Percentiles rank a stretch among this genome's conserved stretches.
phyloP scores from a whole-genome alignment of 176 grass and related monocot species.

The Oryza meyeriana region DNA sequence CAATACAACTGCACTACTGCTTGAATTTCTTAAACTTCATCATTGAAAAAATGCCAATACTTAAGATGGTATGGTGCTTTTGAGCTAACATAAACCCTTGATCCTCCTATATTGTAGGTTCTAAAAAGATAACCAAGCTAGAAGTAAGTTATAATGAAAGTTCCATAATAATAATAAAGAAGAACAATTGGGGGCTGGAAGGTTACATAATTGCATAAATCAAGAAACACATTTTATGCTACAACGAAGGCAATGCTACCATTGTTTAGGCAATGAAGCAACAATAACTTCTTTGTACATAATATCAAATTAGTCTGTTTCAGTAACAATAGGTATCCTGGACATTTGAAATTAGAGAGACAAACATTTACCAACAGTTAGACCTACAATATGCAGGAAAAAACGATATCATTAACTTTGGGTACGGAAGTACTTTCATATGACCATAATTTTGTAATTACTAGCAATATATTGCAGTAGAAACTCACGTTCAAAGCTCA shows the following conservation, averaged over 20 bases:
- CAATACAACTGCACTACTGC: neutral
- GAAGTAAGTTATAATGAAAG: neutral
- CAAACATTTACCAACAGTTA: neutral
- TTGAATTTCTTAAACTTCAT: neutral
- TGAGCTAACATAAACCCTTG: neutral
- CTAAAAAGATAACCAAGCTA: neutral
- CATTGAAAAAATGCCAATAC: neutral
- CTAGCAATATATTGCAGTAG: neutral
- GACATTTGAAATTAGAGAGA: neutral
- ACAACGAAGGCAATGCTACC: neutral
- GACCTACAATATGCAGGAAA: neutral
- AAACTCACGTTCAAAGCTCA: neutral
- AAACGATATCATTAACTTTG: neutral
- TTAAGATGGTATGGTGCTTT: neutral
- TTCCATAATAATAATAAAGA: neutral
- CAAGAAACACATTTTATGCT: conserved; percentile 2
- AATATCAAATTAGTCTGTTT: neutral
- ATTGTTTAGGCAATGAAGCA: neutral
- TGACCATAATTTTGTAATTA: neutral
- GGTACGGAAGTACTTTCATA: neutral
- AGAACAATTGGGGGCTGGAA: neutral
- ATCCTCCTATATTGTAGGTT: neutral
- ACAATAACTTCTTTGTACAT: neutral
- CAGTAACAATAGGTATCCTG: neutral
- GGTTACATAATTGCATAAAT: conserved; percentile 3